These are phyloP conservation scores for Mortierella sp. DNA, from an alignment of 371 early-diverging fungal species.

Conservation along the genomic window DNA sequence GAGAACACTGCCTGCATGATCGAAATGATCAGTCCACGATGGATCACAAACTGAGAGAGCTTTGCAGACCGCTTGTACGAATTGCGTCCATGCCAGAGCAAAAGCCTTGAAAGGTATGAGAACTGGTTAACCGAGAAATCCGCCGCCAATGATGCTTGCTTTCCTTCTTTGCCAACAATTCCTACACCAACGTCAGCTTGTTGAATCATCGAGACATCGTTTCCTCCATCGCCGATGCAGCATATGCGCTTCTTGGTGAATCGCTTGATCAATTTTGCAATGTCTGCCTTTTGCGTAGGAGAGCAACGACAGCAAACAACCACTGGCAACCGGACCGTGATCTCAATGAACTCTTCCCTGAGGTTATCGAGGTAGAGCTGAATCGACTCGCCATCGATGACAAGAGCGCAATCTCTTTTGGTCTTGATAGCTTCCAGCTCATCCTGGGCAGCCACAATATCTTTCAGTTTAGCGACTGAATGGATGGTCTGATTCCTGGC, in stretches of 20 bases:
- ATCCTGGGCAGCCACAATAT: slow-evolving; percentile 65
- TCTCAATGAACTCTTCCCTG: slow-evolving; percentile 84
- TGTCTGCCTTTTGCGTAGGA: slow-evolving; percentile 99
- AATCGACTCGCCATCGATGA: slow-evolving; percentile 97
- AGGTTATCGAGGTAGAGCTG: slow-evolving; percentile 83
- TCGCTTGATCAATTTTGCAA: slow-evolving; percentile 88
- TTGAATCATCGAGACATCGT: slow-evolving; percentile 99
- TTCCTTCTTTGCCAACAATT: slow-evolving; percentile 99
- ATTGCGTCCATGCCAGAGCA: slow-evolving; percentile 98
- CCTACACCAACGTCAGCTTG: slow-evolving; percentile 98
- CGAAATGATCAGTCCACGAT: slow-evolving; percentile 97
- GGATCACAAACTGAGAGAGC: slow-evolving; percentile 98
- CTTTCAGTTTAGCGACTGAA: slow-evolving; percentile 68
- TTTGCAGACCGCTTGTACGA: slow-evolving; percentile 96
- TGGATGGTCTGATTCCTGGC: slow-evolving; percentile 89
- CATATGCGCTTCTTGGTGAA: slow-evolving; percentile 83
- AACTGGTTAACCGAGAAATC: slow-evolving; percentile 98
- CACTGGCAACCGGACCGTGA: slow-evolving; percentile 83
- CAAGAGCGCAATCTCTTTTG: slow-evolving; percentile 83
- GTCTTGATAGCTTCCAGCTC: slow-evolving; percentile 71
- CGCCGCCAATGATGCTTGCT: slow-evolving; percentile 97
- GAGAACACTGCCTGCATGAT: slow-evolving; percentile 99
- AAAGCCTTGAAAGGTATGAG: slow-evolving; percentile 83
- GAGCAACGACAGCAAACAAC: slow-evolving; percentile 99
- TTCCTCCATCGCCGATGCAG: slow-evolving; percentile 99